These are phyloP conservation scores for Solanum verrucosum DNA, from an alignment of 257 asterid genomes.

Conservation along the genomic window DNA sequence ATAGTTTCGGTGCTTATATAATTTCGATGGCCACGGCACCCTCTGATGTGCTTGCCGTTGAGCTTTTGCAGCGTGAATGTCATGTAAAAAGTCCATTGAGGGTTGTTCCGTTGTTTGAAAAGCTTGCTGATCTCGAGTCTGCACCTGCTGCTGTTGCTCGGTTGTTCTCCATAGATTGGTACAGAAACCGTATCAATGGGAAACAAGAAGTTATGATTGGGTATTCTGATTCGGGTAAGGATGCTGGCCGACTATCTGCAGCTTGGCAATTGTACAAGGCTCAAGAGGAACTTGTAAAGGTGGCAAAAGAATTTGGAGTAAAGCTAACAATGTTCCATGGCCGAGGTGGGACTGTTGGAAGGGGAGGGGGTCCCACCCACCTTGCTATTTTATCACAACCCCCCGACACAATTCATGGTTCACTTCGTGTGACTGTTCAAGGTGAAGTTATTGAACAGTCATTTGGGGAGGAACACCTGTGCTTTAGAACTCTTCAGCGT, in stretches of 20 bases:
- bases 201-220: conserved; percentile 98
- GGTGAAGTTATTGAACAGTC: conserved; percentile 94
- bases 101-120: conserved; percentile 84
- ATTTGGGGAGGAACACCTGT: conserved; percentile 89
- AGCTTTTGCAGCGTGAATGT: conserved; percentile 86
- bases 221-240: conserved; percentile 94
- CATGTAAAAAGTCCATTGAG: conserved; percentile 59
- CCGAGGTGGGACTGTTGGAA: conserved; percentile 85
- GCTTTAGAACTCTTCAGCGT: conserved; percentile 89
- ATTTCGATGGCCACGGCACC: conserved; percentile 96
- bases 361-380: conserved; percentile 98
- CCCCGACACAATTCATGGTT: conserved; percentile 82
- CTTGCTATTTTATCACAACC: conserved; percentile 96
- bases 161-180: conserved; percentile 86
- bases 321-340: conserved; percentile 94
- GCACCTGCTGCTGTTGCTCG: conserved; percentile 92
- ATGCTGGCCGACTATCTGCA: conserved; percentile 93
- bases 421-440: conserved; percentile 91
- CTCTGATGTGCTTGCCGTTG: conserved; percentile 92
- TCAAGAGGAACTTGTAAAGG: conserved; percentile 85
- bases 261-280: conserved; percentile 95
- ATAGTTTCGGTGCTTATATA: conserved; percentile 79
- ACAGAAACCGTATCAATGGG: conserved; percentile 60
- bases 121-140: conserved; percentile 81
- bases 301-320: conserved; percentile 73